These are phyloP conservation scores for Candida pini DNA, from an alignment of 805 yeast species.

Conservation along the genomic window DNA sequence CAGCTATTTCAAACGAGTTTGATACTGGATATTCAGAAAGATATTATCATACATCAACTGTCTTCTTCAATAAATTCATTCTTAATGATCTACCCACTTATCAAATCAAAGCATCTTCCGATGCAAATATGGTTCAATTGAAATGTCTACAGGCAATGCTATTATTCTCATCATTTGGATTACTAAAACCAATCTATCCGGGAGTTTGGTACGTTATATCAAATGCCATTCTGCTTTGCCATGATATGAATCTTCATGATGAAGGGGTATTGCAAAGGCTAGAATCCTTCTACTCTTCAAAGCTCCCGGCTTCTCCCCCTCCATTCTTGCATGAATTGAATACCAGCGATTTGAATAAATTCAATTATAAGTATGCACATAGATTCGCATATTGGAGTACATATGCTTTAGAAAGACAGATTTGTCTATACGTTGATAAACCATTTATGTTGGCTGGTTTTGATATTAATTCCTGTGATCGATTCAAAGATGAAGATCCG, in stretches of 20 bases:
- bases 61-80: conserved; percentile 10
- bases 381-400: conserved; percentile 40
- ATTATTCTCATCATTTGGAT: conserved; percentile 33
- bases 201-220: conserved; percentile 43
- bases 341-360: not conserved
- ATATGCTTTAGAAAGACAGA: conserved; percentile 39
- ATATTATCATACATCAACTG: conserved; percentile 8
- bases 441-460: conserved; percentile 40
- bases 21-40: not conserved
- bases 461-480: conserved; percentile 7
- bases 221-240: conserved; percentile 34
- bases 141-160: conserved; percentile 35
- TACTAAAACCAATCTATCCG: conserved; percentile 40
- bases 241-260: conserved; percentile 23
- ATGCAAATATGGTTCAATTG: conserved; percentile 13
- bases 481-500: conserved; percentile 3
- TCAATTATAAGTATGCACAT: conserved; percentile 8
- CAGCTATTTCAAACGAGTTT: conserved; percentile 5
- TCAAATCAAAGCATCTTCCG: not conserved
- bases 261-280: conserved; percentile 1
- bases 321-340: not conserved
- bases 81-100: conserved; percentile 1
- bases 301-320: not conserved
- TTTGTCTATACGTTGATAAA: conserved; percentile 38
- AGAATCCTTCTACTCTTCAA: conserved; percentile 1